Conservation (phyloP, 2,329 filamentous ascomycete species). For the Monilinia laxa region DNA sequence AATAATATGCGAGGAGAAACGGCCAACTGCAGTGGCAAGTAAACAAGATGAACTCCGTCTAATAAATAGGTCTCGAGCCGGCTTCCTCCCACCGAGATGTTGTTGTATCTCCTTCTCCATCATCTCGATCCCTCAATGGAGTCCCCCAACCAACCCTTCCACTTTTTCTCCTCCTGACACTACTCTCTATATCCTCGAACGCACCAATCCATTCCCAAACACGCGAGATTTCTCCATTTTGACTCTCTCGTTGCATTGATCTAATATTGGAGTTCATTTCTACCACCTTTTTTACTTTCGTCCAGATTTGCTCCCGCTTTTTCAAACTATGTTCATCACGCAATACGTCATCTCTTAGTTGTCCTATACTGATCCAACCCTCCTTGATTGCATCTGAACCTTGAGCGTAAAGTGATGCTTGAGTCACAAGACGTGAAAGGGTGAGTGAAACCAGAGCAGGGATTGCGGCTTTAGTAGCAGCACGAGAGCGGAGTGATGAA, state of each 20-base stretch:
- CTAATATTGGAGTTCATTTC: slow-evolving; percentile 93
- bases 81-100: slow-evolving; percentile 38
- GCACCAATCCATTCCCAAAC: slow-evolving; percentile 72
- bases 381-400: slow-evolving; percentile 65
- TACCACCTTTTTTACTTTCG: slow-evolving; percentile 76
- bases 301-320: slow-evolving; percentile 80
- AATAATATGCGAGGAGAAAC: background rate
- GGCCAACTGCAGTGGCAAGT: background rate
- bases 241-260: slow-evolving; percentile 66
- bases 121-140: slow-evolving; percentile 23
- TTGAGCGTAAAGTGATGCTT: slow-evolving; percentile 75
- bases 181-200: slow-evolving; percentile 42
- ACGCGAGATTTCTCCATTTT: slow-evolving; percentile 63
- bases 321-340: slow-evolving; percentile 74
- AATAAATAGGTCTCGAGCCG: slow-evolving; percentile 39
- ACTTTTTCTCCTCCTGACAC: slow-evolving; percentile 49
- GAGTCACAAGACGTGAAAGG: slow-evolving; percentile 75
- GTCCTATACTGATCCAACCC: slow-evolving; percentile 80
- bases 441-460: slow-evolving; percentile 82
- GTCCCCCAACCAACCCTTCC: slow-evolving; percentile 46
- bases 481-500: slow-evolving; percentile 59
- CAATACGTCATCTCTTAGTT: slow-evolving; percentile 87
- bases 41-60: slow-evolving; percentile 1
- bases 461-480: slow-evolving; percentile 64
- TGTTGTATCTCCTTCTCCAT: slow-evolving; percentile 11